These are phyloP conservation scores for Podospora sp. DNA, from an alignment of 495 filamentous ascomycete species.

Conservation along the genomic window DNA sequence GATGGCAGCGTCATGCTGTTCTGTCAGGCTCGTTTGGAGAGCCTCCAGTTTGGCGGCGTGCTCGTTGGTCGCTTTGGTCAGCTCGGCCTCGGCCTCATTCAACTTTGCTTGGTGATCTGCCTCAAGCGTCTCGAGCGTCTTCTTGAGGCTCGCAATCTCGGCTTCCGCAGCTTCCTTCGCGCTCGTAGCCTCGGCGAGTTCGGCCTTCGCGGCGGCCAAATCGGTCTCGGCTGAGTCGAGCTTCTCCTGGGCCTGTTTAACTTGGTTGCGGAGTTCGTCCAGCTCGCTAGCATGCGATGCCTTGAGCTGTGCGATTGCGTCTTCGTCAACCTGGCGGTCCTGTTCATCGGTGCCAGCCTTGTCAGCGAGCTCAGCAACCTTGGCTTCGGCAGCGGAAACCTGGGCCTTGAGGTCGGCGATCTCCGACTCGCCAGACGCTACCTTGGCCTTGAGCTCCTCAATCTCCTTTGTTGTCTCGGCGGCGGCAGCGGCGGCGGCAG, in stretches of 20 bases:
- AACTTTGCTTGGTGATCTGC: constrained; percentile 42
- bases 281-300: constrained; percentile 51
- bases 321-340: constrained; percentile 23
- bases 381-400: constrained; percentile 48
- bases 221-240: constrained; percentile 45
- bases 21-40: constrained; percentile 44
- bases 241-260: constrained; percentile 47
- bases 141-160: constrained; percentile 46
- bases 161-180: constrained; percentile 43
- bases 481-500: constrained; percentile 37
- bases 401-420: constrained; percentile 53
- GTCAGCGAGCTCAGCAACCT: constrained; percentile 45
- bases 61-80: constrained; percentile 40
- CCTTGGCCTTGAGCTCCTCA: constrained; percentile 55
- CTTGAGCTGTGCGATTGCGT: constrained; percentile 48
- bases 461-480: constrained; percentile 50
- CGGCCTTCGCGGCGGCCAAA: constrained; percentile 39
- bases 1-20: constrained; percentile 45
- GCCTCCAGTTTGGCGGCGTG: constrained; percentile 46
- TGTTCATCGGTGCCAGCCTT: constrained; percentile 37
- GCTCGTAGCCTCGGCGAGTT: constrained; percentile 40
- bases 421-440: constrained; percentile 48
- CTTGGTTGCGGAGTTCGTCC: constrained; percentile 43
- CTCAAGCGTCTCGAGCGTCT: constrained; percentile 45
- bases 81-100: constrained; percentile 36